Evolutionary conservation across 2,329 filamentous ascomycete species (phyloP).

Genomic region (Trichoderma polysporum): DNA sequence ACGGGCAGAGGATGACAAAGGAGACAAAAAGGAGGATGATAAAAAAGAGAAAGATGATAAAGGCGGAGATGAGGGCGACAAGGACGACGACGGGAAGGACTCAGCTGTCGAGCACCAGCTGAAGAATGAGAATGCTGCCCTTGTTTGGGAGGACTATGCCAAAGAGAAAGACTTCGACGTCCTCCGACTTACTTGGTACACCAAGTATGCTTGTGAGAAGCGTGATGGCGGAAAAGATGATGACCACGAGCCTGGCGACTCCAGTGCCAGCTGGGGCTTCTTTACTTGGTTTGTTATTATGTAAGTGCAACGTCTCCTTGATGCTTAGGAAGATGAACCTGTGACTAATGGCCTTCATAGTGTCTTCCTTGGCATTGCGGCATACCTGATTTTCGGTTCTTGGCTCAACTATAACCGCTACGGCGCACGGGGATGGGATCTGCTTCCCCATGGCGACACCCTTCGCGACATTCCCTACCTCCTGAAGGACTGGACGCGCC

Average conservation of each 20-base stretch:
- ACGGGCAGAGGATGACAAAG: conserved; percentile 31
- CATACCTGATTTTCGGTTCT: conserved; percentile 95
- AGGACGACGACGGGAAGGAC: conserved; percentile 42
- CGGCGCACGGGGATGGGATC: conserved; percentile 90
- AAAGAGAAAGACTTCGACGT: conserved; percentile 57
- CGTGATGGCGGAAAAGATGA: conserved; percentile 46
- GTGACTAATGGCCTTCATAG: conserved; percentile 48
- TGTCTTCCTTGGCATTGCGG: conserved; percentile 76
- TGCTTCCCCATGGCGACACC: conserved; percentile 87
- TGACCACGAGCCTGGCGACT: conserved; percentile 43
- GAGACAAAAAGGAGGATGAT: conserved; percentile 28
- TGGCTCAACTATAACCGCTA: conserved; percentile 99
- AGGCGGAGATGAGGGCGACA: conserved; percentile 37
- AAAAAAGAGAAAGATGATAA: conserved; percentile 29
- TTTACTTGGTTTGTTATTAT: conserved; percentile 97
- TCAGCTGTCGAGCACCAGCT: conserved; percentile 52
- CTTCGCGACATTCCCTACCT: conserved; percentile 92
- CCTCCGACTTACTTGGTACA: conserved; percentile 78
- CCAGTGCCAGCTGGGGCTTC: conserved; percentile 76
- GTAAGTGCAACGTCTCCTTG: conserved; percentile 53
- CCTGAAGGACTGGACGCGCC: conserved; percentile 80
- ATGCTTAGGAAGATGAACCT: background rate
- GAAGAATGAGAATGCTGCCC: conserved; percentile 57
- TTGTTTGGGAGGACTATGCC: conserved; percentile 76
- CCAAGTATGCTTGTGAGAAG: conserved; percentile 79